Base-by-base conservation (phyloP, 2,329 filamentous ascomycete species). In the Didymella sp. region DNA sequence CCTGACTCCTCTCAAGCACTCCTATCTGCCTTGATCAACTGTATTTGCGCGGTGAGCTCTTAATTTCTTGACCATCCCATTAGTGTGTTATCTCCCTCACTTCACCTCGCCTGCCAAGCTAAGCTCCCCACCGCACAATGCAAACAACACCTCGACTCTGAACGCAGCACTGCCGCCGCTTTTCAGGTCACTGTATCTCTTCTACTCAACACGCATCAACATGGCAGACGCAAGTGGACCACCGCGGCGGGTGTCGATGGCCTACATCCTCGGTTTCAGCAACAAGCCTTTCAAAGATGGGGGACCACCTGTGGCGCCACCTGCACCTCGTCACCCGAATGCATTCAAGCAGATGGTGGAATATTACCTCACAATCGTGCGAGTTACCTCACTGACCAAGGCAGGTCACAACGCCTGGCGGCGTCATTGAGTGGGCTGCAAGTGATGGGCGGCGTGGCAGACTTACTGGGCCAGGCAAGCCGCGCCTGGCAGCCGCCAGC, bases 391-490 rank as follows among this genome's bases (percentile, higher is more conserved):
- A 56, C 48, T 63, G n/a, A 67, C 35, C 8, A 5, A 2, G 1
- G 3, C 13, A 73, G 70, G 24, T 67, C 13, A 46, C 51, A 0
- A 61, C 60, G 2, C 70, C 71, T 13, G 67, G 69, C n/a, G 68
- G 66, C 3, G 37, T 69, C 3, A 30, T 74, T 9, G 73, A 74
- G 49, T 75, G 70, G 70, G 52, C 62, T 24, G 73, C 73, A 15
- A 73, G 71, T 38, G 72, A 75, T 46, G 73, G 73, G 17, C 71
- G 73, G 27, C 70, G 67, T 42, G 70, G 71, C 42, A 61, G 33
- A 9, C 58, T 73, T 25, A 69, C 59, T 0, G 61, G 64, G 2
- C 53, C 47, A 2, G 58, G 63, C 33, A 64, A 62, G 33, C 51
- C 49, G 17, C 65, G 62, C 22, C 56, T 67, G 15, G 61, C 59